Base-by-base conservation (phyloP, 208 protist species). In the Strigomonas culicis region DNA sequence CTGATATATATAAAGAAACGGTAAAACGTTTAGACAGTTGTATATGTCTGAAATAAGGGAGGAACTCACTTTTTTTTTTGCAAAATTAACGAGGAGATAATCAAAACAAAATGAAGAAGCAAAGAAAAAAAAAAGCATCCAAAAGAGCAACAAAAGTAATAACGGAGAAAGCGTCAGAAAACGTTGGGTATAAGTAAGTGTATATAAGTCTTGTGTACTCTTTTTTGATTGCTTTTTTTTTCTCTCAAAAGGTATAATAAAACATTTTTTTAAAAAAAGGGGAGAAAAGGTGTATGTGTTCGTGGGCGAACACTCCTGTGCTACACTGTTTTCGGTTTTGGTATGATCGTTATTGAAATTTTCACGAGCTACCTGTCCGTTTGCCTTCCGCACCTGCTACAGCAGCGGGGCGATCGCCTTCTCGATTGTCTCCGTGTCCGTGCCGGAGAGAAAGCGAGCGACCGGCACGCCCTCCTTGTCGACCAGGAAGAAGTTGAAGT, bases 401-500 rank as follows among this genome's bases (percentile, higher is more conserved):
- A 92, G 53, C 21, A 92, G 63, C 22, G 82, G 80, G 52, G 78
- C 1, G 41, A 93, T 58, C 53, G 80, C 65, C 72, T 82, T 75
- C 62, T 90, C 86, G 63, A 93, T 93, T 30, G 84, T 73, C 0
- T 72, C 55, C n/a, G 52, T 44, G 22, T 52, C 79, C 10, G 82
- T 72, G 25, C 80, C 82, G 22, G 86, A 83, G 0, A 82, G 79
- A 69, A 92, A 95, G 51, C 90, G 84, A 22, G 58, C 47, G 53
- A 91, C 79, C 19, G 83, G 69, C 17, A 79, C 59, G 27, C 90
- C 90, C 56, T 93, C 75, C 39, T 70, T 61, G 61, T 94, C 79
- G 59, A 90, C 74, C 27, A 97, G 75, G 66, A 98, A 98, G n/a
- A 88, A 94, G 4, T 90, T 95, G 77, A 97, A 98, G 77, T 98